Base-by-base conservation (phyloP, 495 filamentous ascomycete genomes). In the Aspergillus ellipticus region DNA sequence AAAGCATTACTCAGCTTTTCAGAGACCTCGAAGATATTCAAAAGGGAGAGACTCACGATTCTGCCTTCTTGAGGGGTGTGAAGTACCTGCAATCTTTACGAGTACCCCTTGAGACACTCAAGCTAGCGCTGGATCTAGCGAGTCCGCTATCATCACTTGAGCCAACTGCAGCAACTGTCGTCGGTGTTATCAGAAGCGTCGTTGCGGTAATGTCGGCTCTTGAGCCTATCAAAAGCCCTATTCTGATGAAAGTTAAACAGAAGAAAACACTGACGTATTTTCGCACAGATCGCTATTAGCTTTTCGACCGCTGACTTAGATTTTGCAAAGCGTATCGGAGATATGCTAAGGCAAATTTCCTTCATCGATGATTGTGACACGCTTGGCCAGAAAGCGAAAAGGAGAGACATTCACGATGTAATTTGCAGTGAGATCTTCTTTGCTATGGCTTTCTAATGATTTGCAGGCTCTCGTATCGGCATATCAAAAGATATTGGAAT, bases 341-440 rank as follows among this genome's bases (percentile, higher is more conserved):
- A 46, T 11, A 65, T 65, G 59, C 26, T 56, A 51, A 50, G 10
- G 59, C 61, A 64, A 42, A 45, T 64, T 37, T 55, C 58, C 22
- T 61, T 59, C 58, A 64, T 66, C 35, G 28, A 31, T 43, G 64
- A 60, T 31, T 66, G 64, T 37, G 61, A 64, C 54, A 66, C 58
- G 22, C 56, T 62, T 22, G 64, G 64, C 20, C 64, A 64, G 41
- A 66, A 60, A 58, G 43, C 54, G 41, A 35, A 60, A 31, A 61
- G 49, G 37, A 41, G 49, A 35, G 57, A 60, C 42, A 62, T 62
- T 26, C 53, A 62, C 20, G 51, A 53, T 35, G 55, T 64, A 63
- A 51, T 21, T 10, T 35, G 7, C 11, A 16, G 7, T 11, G 10
- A 8, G 31, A n/a, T n/a, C n/a, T 24, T 17, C 19, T 50, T 31